These are phyloP conservation scores for Salvia miltiorrhiza DNA, from an alignment of 257 asterid species.

Conservation along the genomic window DNA sequence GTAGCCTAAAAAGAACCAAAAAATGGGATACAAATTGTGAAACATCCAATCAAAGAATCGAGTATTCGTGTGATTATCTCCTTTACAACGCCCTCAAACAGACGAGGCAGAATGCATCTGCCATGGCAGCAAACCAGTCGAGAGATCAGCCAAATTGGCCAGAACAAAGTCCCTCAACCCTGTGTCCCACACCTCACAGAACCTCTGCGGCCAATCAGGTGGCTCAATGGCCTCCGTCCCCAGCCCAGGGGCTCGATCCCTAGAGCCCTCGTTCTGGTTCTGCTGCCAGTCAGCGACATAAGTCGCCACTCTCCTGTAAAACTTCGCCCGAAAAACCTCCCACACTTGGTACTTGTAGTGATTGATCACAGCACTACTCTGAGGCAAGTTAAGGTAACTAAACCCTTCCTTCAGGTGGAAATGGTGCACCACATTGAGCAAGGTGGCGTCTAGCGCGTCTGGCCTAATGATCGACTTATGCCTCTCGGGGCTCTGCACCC, in stretches of 20 bases:
- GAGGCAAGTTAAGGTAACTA: constrained; percentile 64
- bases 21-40: neutral
- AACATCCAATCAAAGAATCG: constrained; percentile 28
- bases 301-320: constrained; percentile 86
- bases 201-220: constrained; percentile 73
- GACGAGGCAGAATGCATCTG: constrained; percentile 33
- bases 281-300: constrained; percentile 91
- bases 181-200: constrained; percentile 93
- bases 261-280: constrained; percentile 88
- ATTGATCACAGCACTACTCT: constrained; percentile 57
- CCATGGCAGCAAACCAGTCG: constrained; percentile 79
- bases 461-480: constrained; percentile 90
- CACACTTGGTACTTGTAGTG: constrained; percentile 96
- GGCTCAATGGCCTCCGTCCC: constrained; percentile 98
- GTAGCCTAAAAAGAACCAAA: neutral
- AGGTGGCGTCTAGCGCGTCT: constrained; percentile 67
- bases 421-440: constrained; percentile 95
- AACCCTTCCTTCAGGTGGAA: constrained; percentile 64
- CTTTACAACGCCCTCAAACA: constrained; percentile 21
- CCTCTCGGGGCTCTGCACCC: constrained; percentile 92
- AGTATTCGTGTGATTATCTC: constrained; percentile 18
- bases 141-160: constrained; percentile 57
- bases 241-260: constrained; percentile 93
- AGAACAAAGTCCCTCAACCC: constrained; percentile 79
- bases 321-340: constrained; percentile 85